Percentiles rank a stretch among this genome's conserved stretches.
Evolutionary conservation across 2,329 filamentous ascomycete genomes (phyloP).

Genomic region (Ophiocordyceps camponoti-saundersi): DNA sequence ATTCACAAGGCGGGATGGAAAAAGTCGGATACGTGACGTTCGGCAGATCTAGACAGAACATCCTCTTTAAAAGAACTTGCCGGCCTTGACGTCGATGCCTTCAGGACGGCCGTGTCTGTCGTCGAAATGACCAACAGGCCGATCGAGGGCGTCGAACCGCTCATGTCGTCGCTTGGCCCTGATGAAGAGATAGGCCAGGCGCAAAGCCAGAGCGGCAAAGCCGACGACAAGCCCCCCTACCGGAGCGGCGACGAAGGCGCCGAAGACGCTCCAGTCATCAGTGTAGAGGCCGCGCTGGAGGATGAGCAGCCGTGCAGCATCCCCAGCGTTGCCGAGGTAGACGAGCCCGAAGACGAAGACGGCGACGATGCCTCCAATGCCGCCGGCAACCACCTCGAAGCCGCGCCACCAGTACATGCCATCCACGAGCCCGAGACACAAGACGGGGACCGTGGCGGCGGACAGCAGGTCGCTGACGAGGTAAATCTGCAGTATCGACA

Average conservation of each 20-base stretch:
- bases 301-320: constrained; percentile 52
- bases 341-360: constrained; percentile 70
- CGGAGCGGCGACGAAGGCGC: constrained; percentile 66
- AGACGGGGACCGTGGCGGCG: constrained; percentile 56
- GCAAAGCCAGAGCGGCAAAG: constrained; percentile 40
- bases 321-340: constrained; percentile 52
- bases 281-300: constrained; percentile 59
- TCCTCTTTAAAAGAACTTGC: constrained; percentile 34
- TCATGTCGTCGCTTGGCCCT: constrained; percentile 38
- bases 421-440: constrained; percentile 55
- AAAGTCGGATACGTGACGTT: background rate
- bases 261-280: constrained; percentile 68
- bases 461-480: constrained; percentile 68
- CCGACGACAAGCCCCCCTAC: constrained; percentile 60
- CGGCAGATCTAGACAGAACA: background rate
- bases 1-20: constrained; percentile 4
- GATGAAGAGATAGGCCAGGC: constrained; percentile 41
- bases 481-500: constrained; percentile 65
- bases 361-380: constrained; percentile 59
- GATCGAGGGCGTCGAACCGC: constrained; percentile 52
- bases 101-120: constrained; percentile 10
- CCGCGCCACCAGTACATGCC: constrained; percentile 63
- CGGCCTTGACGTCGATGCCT: constrained; percentile 17
- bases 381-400: constrained; percentile 64
- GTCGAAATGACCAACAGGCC: constrained; percentile 16